Percentiles rank a stretch among this genome's conserved stretches.
Conservation (phyloP, 78 protist genomes). For the Dictyostelium discoideum region DNA sequence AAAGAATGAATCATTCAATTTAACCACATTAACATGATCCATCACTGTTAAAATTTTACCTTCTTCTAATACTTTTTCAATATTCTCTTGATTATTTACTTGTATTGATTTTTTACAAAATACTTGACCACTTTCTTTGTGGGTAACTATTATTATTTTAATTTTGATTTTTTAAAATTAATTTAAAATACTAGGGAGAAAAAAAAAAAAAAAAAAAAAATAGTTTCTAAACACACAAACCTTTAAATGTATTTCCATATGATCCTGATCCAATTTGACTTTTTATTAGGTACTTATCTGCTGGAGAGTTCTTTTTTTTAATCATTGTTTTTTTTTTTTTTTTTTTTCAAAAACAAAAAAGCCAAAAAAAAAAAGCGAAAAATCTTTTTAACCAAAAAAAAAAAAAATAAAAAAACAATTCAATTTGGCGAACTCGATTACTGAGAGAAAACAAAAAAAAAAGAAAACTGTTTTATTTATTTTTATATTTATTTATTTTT, state of each 20-base stretch:
- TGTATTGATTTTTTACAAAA: conserved; percentile 3
- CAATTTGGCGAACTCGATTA: not conserved
- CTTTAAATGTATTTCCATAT: not conserved
- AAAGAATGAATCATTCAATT: conserved; percentile 95
- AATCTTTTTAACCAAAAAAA: not conserved
- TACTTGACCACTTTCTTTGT: not conserved
- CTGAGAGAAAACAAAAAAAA: not conserved
- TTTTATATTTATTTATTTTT: not conserved
- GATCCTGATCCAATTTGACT: not conserved
- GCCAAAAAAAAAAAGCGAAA: no score
- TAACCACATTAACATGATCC: conserved; percentile 95
- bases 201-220: not conserved
- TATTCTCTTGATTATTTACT: not conserved
- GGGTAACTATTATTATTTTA: not conserved
- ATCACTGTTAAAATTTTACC: conserved; percentile 71
- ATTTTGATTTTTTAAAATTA: no score
- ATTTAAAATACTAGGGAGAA: no score
- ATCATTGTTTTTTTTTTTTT: not conserved
- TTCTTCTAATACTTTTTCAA: not conserved
- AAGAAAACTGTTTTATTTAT: not conserved
- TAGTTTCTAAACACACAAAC: not conserved
- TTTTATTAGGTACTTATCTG: not conserved
- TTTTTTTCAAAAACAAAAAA: no score
- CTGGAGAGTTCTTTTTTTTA: not conserved
- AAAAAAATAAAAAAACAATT: not conserved